A percentile compares a stretch with the other conserved stretches of the same genome.
Evolutionary conservation across 495 filamentous ascomycete species (phyloP).

Genomic region (Chaetomium fimeti): DNA sequence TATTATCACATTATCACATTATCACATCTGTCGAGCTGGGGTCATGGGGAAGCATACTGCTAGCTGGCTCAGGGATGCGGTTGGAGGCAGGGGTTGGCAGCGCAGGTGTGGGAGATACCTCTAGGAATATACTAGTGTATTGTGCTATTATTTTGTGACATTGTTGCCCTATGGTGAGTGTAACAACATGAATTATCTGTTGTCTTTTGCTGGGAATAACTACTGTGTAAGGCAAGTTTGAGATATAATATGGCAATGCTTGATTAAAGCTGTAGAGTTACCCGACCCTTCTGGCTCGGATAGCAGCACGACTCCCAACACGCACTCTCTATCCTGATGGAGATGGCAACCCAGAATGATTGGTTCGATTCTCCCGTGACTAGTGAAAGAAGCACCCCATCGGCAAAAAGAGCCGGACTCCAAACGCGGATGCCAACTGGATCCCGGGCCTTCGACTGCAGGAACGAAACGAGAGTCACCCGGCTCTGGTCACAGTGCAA

Average conservation of each 20-base stretch:
- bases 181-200: not conserved
- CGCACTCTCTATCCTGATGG: not conserved
- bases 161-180: not conserved
- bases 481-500: not conserved
- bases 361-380: not conserved
- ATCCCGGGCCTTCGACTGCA: no score
- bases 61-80: not conserved
- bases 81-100: not conserved
- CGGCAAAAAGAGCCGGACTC: no score
- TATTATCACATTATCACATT: not conserved
- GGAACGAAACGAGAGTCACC: no score
- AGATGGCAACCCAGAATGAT: not conserved
- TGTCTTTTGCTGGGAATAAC: not conserved
- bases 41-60: not conserved
- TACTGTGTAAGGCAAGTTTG: no score
- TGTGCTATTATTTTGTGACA: no score
- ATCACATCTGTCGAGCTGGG: not conserved
- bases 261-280: no score
- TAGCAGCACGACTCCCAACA: not conserved
- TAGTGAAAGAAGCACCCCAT: no score
- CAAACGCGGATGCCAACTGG: no score
- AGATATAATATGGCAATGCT: no score
- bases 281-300: no score
- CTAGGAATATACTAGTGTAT: not conserved
- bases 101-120: not conserved